Conservation (phyloP, 2,329 filamentous ascomycete genomes). For the Immersiporthe knoxdaviesiana region DNA sequence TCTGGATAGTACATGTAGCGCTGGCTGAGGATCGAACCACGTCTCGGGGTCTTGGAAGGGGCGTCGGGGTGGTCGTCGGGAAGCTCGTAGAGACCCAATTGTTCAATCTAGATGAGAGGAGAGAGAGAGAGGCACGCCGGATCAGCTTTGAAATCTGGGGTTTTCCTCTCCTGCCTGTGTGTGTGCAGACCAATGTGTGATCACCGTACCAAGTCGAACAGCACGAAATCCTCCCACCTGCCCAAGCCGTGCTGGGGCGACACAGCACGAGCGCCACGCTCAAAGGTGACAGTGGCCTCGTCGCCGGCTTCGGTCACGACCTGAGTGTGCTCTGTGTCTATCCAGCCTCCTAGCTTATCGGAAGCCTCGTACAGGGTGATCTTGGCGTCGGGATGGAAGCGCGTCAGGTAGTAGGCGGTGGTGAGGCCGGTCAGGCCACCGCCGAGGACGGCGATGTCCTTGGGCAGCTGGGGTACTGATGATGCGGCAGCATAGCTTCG, state of each 20-base stretch:
- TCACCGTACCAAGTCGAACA: slow-evolving; percentile 69
- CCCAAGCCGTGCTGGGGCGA: slow-evolving; percentile 51
- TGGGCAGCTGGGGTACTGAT: not conserved
- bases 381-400: slow-evolving; percentile 64
- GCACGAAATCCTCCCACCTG: slow-evolving; percentile 64
- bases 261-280: slow-evolving; percentile 81
- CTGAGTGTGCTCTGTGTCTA: slow-evolving; percentile 67
- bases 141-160: slow-evolving; percentile 9
- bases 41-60: slow-evolving; percentile 31
- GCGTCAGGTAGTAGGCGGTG: slow-evolving; percentile 75
- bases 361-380: slow-evolving; percentile 82
- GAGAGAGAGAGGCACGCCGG: slow-evolving; percentile 18
- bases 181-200: slow-evolving; percentile 32
- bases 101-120: no score
- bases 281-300: slow-evolving; percentile 67
- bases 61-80: slow-evolving; percentile 6
- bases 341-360: slow-evolving; percentile 78
- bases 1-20: slow-evolving; percentile 91
- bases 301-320: slow-evolving; percentile 58
- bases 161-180: slow-evolving; percentile 22
- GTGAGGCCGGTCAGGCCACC: slow-evolving; percentile 83
- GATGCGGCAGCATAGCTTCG: slow-evolving; percentile 17
- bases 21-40: slow-evolving; percentile 45
- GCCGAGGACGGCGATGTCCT: slow-evolving; percentile 69
- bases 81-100: slow-evolving; percentile 21